A percentile compares a stretch with the other conserved stretches of the same genome.
phyloP scores from a whole-genome alignment of 257 asterid species.

The Solanum boliviense region DNA sequence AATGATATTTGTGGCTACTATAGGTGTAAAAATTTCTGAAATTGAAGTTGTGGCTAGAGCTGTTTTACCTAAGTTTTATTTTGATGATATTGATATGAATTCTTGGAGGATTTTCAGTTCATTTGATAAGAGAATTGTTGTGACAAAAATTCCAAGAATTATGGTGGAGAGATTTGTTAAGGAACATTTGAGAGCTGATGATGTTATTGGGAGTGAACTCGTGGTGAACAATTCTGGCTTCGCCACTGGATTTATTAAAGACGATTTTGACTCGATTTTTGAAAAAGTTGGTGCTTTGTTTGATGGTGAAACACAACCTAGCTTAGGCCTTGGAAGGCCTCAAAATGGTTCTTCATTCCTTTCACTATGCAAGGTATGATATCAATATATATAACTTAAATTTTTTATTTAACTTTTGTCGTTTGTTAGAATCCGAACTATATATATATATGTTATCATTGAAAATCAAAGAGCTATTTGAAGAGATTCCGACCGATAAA shows the following conservation, averaged over 20 bases:
- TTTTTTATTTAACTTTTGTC: neutral
- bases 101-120: constrained; percentile 56
- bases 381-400: neutral
- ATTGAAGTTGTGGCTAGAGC: constrained; percentile 74
- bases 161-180: constrained; percentile 77
- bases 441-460: neutral
- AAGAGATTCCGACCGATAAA: neutral
- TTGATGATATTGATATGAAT: constrained; percentile 51
- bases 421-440: neutral
- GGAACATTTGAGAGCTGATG: constrained; percentile 70
- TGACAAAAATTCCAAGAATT: constrained; percentile 63
- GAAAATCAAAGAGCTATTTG: neutral
- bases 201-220: constrained; percentile 57
- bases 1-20: constrained; percentile 50
- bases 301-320: constrained; percentile 31
- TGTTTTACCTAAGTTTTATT: constrained; percentile 66
- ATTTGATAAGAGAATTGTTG: constrained; percentile 40
- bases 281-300: constrained; percentile 19
- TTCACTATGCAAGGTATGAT: constrained; percentile 41
- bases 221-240: constrained; percentile 44
- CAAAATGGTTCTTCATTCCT: constrained; percentile 24
- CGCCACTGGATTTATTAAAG: constrained; percentile 44
- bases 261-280: constrained; percentile 21
- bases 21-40: constrained; percentile 45
- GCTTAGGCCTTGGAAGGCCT: constrained; percentile 47